Percentiles rank a stretch among this genome's conserved stretches.
phyloP scores from a whole-genome alignment of 352 stramenopile genomes.

The Peronospora destructor region DNA sequence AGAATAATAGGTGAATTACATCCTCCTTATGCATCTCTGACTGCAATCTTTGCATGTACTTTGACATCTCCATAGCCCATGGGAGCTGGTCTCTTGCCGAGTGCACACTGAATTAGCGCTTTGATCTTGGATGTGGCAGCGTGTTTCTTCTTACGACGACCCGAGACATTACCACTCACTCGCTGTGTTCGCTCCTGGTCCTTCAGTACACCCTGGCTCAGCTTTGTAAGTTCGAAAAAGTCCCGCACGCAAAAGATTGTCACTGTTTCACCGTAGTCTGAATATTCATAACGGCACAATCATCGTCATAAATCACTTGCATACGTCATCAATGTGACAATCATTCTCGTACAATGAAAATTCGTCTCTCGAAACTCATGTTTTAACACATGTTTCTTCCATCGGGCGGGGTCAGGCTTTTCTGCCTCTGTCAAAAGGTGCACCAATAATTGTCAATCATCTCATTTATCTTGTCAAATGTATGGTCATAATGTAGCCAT shows the following conservation, averaged over 20 bases:
- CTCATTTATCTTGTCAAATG: slow-evolving; percentile 14
- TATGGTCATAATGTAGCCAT: slow-evolving; percentile 1
- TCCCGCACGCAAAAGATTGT: slow-evolving; percentile 68
- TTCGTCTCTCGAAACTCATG: slow-evolving; percentile 77
- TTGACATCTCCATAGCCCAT: slow-evolving; percentile 9
- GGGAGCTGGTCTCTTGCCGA: slow-evolving; percentile 29
- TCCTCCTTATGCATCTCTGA: slow-evolving; percentile 11
- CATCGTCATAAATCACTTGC: not conserved
- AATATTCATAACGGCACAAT: not conserved
- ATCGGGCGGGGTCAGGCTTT: slow-evolving; percentile 12
- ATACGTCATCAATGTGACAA: not conserved
- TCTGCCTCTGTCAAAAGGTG: slow-evolving; percentile 17
- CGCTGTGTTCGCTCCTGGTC: slow-evolving; percentile 59
- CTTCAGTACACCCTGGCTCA: slow-evolving; percentile 69
- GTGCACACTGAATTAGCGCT: slow-evolving; percentile 32
- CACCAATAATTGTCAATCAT: slow-evolving; percentile 5
- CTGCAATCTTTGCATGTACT: slow-evolving; percentile 1
- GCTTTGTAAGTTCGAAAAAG: slow-evolving; percentile 64
- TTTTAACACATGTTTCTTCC: slow-evolving; percentile 51
- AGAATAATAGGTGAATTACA: slow-evolving; percentile 9
- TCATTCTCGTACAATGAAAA: slow-evolving; percentile 46
- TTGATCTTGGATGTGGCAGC: slow-evolving; percentile 30
- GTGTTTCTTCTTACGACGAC: slow-evolving; percentile 30
- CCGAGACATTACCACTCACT: slow-evolving; percentile 37
- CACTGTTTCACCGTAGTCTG: slow-evolving; percentile 76